phyloP scores from a whole-genome alignment of 768 basidiomycete genomes.

The Tylopilus rubrobrunneus region DNA sequence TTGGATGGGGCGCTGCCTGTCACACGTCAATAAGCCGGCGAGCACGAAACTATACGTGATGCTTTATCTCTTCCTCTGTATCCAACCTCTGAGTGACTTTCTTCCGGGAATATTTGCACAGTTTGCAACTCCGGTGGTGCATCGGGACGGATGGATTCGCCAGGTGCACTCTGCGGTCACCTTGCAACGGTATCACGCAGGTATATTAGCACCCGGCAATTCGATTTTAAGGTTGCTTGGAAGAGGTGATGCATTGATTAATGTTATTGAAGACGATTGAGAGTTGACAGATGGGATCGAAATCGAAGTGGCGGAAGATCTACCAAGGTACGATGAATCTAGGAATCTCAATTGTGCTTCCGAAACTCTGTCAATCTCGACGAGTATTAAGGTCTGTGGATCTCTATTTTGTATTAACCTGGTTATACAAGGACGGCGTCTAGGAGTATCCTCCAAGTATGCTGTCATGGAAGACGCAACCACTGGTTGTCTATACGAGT shows the following conservation, averaged over 20 bases:
- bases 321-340: conserved; percentile 21
- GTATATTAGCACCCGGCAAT: conserved; percentile 4
- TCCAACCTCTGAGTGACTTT: conserved; percentile 19
- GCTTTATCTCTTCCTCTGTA: conserved; percentile 19
- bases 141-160: conserved; percentile 12
- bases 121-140: conserved; percentile 16
- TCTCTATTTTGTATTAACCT: conserved; percentile 10
- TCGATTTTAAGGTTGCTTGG: conserved; percentile 20
- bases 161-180: conserved; percentile 9
- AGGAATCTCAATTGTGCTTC: conserved; percentile 13
- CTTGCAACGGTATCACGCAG: conserved; percentile 5
- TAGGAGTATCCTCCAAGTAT: conserved; percentile 5
- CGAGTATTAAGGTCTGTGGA: conserved; percentile 18
- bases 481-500: conserved; percentile 1
- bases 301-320: conserved; percentile 19
- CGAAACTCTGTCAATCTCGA: conserved; percentile 22
- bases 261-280: conserved; percentile 13
- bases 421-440: conserved; percentile 14
- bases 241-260: conserved; percentile 20
- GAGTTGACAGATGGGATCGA: conserved; percentile 17
- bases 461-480: conserved; percentile 11
- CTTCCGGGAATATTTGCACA: conserved; percentile 14
- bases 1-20: conserved; percentile 8
- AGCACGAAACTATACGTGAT: conserved; percentile 23
- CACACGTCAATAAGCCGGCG: conserved; percentile 13